Evolutionary conservation across 1,284 basidiomycete species (phyloP).

Genomic region (Taiwanofungus camphoratus): DNA sequence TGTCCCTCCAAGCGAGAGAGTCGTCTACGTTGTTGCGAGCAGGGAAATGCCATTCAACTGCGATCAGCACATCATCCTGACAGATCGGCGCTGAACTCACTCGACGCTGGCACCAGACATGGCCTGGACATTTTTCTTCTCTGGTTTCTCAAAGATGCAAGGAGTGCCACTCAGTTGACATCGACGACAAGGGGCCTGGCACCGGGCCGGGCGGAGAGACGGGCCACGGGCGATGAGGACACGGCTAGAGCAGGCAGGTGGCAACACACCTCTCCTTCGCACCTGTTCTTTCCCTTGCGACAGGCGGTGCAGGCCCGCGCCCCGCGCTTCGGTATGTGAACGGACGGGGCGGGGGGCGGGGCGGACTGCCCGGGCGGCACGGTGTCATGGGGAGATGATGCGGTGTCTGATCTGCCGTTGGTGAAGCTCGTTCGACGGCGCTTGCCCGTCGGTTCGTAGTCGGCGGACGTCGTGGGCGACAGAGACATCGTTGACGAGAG

Average conservation of each 20-base stretch:
- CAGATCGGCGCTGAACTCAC: too few relatives aligned
- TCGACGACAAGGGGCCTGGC: constrained; percentile 83
- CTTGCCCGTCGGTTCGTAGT: constrained; percentile 24
- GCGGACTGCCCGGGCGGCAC: constrained; percentile 15
- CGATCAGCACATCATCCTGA: too few relatives aligned
- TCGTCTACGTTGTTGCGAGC: constrained; percentile 41
- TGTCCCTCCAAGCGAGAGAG: constrained; percentile 79
- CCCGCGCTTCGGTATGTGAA: constrained; percentile 74
- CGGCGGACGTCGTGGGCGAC: constrained; percentile 30
- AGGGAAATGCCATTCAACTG: too few relatives aligned
- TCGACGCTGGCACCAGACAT: constrained; percentile 64
- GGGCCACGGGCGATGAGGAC: constrained; percentile 41
- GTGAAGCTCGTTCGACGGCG: constrained; percentile 27
- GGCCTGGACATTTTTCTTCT: constrained; percentile 67
- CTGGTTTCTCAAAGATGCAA: constrained; percentile 91
- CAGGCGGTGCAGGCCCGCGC: constrained; percentile 77
- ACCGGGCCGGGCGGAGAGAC: constrained; percentile 59
- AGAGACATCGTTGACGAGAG: constrained; percentile 28
- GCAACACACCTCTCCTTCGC: constrained; percentile 73
- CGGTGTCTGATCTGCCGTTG: constrained; percentile 15
- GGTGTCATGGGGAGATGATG: constrained; percentile 17
- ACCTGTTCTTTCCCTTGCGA: constrained; percentile 89
- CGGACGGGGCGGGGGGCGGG: constrained; percentile 19
- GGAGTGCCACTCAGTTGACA: constrained; percentile 79
- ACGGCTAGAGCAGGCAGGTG: constrained; percentile 23